These are phyloP conservation scores for Podospora tetraspora DNA, from an alignment of 495 filamentous ascomycete species.

Conservation along the genomic window DNA sequence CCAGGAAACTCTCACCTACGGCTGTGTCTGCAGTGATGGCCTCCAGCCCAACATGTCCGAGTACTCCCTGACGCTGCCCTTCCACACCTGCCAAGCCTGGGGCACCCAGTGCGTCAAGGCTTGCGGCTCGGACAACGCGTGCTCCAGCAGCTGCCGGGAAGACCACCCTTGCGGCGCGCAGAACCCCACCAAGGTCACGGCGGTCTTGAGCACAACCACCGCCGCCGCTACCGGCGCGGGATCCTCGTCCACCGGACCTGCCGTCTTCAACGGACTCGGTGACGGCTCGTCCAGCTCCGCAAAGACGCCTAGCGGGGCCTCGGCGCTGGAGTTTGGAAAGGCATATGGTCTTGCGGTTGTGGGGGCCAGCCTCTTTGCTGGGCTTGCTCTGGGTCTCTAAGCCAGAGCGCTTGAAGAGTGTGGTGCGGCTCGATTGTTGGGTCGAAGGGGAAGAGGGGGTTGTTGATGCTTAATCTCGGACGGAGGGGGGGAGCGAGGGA, in stretches of 20 bases:
- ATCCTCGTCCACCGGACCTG: slow-evolving; percentile 30
- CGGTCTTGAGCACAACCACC: slow-evolving; percentile 46
- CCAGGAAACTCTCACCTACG: slow-evolving; percentile 61
- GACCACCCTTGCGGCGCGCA: slow-evolving; percentile 78
- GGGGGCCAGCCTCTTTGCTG: slow-evolving; percentile 55
- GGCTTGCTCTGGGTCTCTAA: slow-evolving; percentile 58
- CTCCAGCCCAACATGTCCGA: slow-evolving; percentile 68
- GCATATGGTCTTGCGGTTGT: slow-evolving; percentile 55
- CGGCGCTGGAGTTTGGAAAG: slow-evolving; percentile 48
- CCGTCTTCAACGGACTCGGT: slow-evolving; percentile 47
- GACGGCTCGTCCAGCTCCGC: slow-evolving; percentile 29
- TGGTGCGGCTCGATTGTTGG: neutral
- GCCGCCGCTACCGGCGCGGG: slow-evolving; percentile 37
- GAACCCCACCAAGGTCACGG: slow-evolving; percentile 58
- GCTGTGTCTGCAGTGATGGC: slow-evolving; percentile 72
- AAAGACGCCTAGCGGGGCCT: slow-evolving; percentile 23
- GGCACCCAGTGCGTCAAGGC: slow-evolving; percentile 62
- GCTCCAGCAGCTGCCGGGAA: slow-evolving; percentile 58
- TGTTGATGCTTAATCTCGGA: neutral
- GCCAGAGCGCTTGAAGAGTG: neutral
- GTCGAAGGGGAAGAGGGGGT: neutral
- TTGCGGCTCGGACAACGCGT: slow-evolving; percentile 56
- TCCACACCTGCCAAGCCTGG: slow-evolving; percentile 70
- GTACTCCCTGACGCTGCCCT: slow-evolving; percentile 82
- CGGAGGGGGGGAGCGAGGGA: neutral